Evolutionary conservation across 2,329 filamentous ascomycete species (phyloP).

Genomic region (Cladosporium halotolerans): DNA sequence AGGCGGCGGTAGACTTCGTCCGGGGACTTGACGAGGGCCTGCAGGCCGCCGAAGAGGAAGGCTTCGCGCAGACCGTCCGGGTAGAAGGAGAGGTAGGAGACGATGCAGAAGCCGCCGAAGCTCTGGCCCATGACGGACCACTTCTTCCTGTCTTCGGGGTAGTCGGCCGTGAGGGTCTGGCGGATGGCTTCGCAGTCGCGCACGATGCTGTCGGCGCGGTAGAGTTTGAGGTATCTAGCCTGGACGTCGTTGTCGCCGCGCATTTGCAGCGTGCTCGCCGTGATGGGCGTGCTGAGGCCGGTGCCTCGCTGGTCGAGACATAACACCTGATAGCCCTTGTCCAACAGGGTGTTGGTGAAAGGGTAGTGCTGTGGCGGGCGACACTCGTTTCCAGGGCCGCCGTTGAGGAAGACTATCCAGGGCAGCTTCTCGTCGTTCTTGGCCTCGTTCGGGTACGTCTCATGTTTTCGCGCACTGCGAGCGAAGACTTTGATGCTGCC

Average conservation of each 20-base stretch:
- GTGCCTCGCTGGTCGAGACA: constrained; percentile 89
- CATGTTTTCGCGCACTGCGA: constrained; percentile 62
- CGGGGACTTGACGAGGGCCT: constrained; percentile 64
- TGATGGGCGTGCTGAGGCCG: constrained; percentile 75
- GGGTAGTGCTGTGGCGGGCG: constrained; percentile 65
- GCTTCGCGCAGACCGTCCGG: constrained; percentile 72
- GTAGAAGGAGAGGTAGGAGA: constrained; percentile 76
- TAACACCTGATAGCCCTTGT: constrained; percentile 75
- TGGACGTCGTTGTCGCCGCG: constrained; percentile 61
- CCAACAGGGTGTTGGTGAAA: constrained; percentile 64
- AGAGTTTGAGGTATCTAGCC: constrained; percentile 72
- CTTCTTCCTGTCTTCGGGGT: constrained; percentile 61
- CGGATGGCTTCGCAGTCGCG: constrained; percentile 83
- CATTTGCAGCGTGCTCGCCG: constrained; percentile 61
- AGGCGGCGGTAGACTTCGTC: constrained; percentile 70
- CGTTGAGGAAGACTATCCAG: constrained; percentile 69
- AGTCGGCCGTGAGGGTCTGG: constrained; percentile 63
- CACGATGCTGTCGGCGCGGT: constrained; percentile 86
- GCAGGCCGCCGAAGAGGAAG: constrained; percentile 78
- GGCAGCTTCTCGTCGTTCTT: constrained; percentile 46
- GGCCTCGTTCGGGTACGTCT: constrained; percentile 47
- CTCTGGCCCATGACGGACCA: constrained; percentile 89
- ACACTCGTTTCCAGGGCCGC: constrained; percentile 77
- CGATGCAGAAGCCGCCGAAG: constrained; percentile 80
- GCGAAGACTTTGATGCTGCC: constrained; percentile 70